Percentiles rank a stretch among this genome's conserved stretches.
Conservation (phyloP, 495 filamentous ascomycete genomes). For the Parachaetomium inaequale region DNA sequence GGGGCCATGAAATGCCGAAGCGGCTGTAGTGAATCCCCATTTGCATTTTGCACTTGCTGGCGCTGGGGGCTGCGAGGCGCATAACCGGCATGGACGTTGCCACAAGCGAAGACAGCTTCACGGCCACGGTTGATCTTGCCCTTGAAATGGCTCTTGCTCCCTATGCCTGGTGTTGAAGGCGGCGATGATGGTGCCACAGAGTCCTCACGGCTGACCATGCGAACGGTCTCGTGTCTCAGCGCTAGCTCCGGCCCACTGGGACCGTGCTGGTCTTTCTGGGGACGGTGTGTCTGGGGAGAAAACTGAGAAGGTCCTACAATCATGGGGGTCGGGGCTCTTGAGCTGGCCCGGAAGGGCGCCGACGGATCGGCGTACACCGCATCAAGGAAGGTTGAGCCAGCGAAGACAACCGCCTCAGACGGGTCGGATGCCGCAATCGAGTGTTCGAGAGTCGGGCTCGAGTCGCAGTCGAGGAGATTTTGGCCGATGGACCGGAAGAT, state of each 20-base stretch:
- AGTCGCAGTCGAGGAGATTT: constrained; percentile 60
- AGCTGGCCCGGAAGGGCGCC: constrained; percentile 55
- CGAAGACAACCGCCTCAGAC: constrained; percentile 78
- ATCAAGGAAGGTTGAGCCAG: constrained; percentile 76
- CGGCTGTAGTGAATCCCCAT: constrained; percentile 4
- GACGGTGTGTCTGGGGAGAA: constrained; percentile 32
- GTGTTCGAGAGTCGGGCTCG: constrained; percentile 58
- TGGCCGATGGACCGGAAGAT: constrained; percentile 74
- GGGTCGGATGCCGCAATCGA: constrained; percentile 72
- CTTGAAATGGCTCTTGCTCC: not conserved
- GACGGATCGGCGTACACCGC: constrained; percentile 67
- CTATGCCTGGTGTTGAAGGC: constrained; percentile 13
- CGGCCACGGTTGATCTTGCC: not conserved
- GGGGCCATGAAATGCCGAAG: constrained; percentile 43
- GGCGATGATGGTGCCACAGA: constrained; percentile 24
- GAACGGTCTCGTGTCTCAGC: constrained; percentile 36
- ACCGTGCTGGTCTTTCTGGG: not conserved
- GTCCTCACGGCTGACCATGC: constrained; percentile 39
- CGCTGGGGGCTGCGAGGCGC: not conserved
- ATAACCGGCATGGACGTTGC: not conserved
- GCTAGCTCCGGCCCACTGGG: not conserved
- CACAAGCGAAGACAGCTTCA: constrained; percentile 9
- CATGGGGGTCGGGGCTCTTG: constrained; percentile 79
- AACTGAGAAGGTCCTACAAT: constrained; percentile 55
- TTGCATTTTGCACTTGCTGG: constrained; percentile 1